Evolutionary conservation across 2,329 filamentous ascomycete species (phyloP), one percentile per base, ranked within the genome.

Genomic region (Davidsoniella eucalypti): DNA sequence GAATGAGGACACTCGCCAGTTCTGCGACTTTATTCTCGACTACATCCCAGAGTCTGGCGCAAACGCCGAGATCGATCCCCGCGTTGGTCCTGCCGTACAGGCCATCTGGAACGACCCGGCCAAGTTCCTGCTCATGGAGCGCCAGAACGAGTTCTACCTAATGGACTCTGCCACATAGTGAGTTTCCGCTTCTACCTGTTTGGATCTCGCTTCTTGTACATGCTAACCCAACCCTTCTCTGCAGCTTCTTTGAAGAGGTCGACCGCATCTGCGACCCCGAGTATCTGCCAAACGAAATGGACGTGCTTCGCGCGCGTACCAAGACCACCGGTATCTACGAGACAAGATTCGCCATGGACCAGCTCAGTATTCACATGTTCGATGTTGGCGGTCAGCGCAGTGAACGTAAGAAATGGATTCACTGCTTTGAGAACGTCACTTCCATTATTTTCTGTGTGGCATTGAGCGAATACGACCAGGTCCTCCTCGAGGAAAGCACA

Each of bases 121-220:
- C 57, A 85, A 86, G 58, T 78, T 84, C 50, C 78, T 76, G 57
- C 75, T 95, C 37, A 82, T 96, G 73, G 86, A 94, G 61, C 86
- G 92, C 62, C 86, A 94, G 63, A 94, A 87, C 62, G 90, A 98
- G 67, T 98, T 98, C 65, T 98, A 98, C 63, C 71, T 98, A 52
- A 98, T 98, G 92, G 92, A 98, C 65, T 98, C 92, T 21, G 92
- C 92, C 48, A 87, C 88, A 69, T 98, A 98, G 90, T 98, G 75
- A 63, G 84, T 66, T 26, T 6, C 10, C 4, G 8, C 26, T 33
- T 12, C 26, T 8, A 12, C 26, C 17, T 18, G 18, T 33, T n/a
- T 36, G 3, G 2, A 40, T 40, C 38, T 12, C 7, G 17, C 5
- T 40, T 21, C 9, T 40, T 8, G n/a, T 10, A 16, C 53, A 39